Evolutionary conservation across 495 filamentous ascomycete genomes (phyloP).

Genomic region (Neurospora discreta): DNA sequence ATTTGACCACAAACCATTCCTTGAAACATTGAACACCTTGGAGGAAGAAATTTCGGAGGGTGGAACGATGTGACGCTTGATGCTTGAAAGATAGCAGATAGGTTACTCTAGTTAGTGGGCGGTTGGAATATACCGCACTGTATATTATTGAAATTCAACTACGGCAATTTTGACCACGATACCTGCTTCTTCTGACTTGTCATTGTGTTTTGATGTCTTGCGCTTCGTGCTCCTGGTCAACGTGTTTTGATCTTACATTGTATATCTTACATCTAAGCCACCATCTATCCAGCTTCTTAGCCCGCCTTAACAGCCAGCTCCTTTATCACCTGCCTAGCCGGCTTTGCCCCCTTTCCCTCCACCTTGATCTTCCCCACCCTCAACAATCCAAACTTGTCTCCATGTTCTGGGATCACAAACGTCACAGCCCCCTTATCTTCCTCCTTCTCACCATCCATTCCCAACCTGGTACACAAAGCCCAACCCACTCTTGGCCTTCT

Average conservation of each 20-base stretch:
- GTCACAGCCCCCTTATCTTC: background rate
- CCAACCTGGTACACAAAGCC: background rate
- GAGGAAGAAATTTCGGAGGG: background rate
- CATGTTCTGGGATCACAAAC: background rate
- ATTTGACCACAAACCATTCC: slow-evolving; percentile 15
- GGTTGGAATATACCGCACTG: slow-evolving; percentile 1
- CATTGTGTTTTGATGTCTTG: background rate
- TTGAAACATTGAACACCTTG: background rate
- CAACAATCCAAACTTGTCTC: slow-evolving; percentile 4
- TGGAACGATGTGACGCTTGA: background rate
- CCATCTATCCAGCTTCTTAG: background rate
- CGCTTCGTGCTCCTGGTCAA: background rate
- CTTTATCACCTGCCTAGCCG: background rate
- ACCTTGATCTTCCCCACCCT: slow-evolving; percentile 21
- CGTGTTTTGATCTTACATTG: background rate
- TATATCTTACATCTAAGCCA: background rate
- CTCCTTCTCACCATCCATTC: background rate
- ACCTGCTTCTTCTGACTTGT: background rate
- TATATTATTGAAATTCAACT: slow-evolving; percentile 7
- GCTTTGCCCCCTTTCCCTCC: slow-evolving; percentile 15
- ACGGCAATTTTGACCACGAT: background rate
- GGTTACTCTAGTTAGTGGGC: background rate
- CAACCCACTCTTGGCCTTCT: background rate
- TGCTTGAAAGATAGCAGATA: background rate
- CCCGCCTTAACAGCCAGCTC: background rate